Conservation (phyloP, 495 filamentous ascomycete species). For the Xylaria flabelliformis region DNA sequence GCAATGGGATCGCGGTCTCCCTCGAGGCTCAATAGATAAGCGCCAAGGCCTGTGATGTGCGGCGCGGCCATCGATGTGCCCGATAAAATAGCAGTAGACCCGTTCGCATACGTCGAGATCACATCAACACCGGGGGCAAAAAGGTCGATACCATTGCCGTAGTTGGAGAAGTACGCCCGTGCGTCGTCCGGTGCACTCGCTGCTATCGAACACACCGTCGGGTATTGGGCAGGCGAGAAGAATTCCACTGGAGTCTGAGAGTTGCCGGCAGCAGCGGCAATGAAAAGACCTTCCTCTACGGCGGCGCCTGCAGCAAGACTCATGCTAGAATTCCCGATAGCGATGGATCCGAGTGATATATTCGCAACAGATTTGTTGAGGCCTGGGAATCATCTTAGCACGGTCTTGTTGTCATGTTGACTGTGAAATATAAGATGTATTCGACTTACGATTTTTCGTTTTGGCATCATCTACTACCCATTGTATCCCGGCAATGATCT, state of each 20-base stretch:
- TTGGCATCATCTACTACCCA: constrained; percentile 51
- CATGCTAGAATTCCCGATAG: constrained; percentile 43
- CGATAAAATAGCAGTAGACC: constrained; percentile 48
- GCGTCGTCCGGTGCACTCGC: constrained; percentile 48
- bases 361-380: constrained; percentile 48
- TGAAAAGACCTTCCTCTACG: constrained; percentile 49
- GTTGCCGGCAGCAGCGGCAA: constrained; percentile 56
- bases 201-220: constrained; percentile 59
- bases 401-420: neutral
- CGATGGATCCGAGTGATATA: constrained; percentile 56
- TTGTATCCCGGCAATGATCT: constrained; percentile 59
- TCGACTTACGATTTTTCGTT: constrained; percentile 33
- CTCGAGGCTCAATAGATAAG: constrained; percentile 53
- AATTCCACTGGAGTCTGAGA: constrained; percentile 38
- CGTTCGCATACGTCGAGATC: constrained; percentile 43
- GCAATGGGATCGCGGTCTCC: constrained; percentile 35
- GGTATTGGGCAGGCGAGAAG: constrained; percentile 55
- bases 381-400: constrained; percentile 24
- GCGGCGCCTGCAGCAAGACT: constrained; percentile 50
- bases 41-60: constrained; percentile 57
- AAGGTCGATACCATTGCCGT: constrained; percentile 55
- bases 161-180: constrained; percentile 62
- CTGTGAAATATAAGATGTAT: neutral
- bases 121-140: constrained; percentile 51
- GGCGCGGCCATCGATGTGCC: constrained; percentile 63